Base-by-base conservation (phyloP, 352 stramenopile genomes). In the Phytophthora foliorum region DNA sequence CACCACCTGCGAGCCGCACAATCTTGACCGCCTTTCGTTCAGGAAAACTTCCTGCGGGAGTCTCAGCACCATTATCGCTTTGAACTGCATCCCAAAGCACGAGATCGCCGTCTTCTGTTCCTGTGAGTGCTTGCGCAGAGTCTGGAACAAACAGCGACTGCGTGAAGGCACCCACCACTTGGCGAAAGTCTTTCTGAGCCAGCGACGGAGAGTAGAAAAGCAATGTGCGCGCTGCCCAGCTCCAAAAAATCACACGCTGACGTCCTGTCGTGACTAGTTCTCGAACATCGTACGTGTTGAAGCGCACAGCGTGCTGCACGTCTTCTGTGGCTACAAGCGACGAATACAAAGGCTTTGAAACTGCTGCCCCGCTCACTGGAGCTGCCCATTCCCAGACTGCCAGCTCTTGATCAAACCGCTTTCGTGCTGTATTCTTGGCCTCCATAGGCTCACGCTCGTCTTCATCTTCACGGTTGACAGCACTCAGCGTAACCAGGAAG, bases 231-330 rank as follows among this genome's bases (percentile, higher is more conserved):
- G 90, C 73, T 52, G 87, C 72, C 92, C 88, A 97, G 64, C 89
- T 93, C 92, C 91, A 98, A 67, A 98, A 97, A 39, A 94, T 89
- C 22, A 98, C 90, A 45, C 86, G 82, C 68, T 95, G 81, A 11
- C 76, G 67, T 19, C 93, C 91, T 10, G 88, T 98, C 27, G 93
- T 96, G 21, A 98, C 82, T n/a, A 98, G 77, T 59, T 98, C 86
- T 34, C 82, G 80, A 32, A 94, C 78, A 56, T 98, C 89, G 69
- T 87, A 88, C 8, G 86, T 92, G 72, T 98, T 97, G 73, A 98
- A 98, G 13, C 84, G 82, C 24, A 98, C 91, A 42, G 77, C 74
- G 46, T 86, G 79, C 53, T 97, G 89, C 14, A 89, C 64, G 54
- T 92, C 85, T 39, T 94, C 81, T 6, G 86, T 93, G 16, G 84